Evolutionary conservation across 306 rosid species (phyloP), one percentile per base, ranked within the genome.

Genomic region (Vicia faba): DNA sequence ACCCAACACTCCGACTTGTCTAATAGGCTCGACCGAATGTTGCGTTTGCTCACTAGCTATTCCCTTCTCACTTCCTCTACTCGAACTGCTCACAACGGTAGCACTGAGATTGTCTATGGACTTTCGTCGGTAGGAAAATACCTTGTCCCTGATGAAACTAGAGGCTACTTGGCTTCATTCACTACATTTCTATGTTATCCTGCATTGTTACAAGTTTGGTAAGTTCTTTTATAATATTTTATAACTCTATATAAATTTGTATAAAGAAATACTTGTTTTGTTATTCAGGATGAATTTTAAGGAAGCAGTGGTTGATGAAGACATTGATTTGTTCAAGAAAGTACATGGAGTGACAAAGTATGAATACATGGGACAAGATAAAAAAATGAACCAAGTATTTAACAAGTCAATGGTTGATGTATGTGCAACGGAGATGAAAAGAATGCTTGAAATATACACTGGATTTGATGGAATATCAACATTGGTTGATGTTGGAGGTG

Each of bases 401-500:
- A 75, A 70, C 60, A 66, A 61, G 16, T 19, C 81, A 13, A 71
- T 75, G 78, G 29, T 56, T 0, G 69, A 66, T 8, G 9, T 50
- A 0, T 71, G 75, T n/a, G 41, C 39, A 33, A 41, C 23, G 8
- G 66, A 66, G 54, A 50, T 72, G 48, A 60, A 23, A 7, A 78
- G 60, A 50, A 43, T 78, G 4, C 51, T 80, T 7, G 84, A 75
- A 56, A 55, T 19, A 19, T 78, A 78, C 43, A 33, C 5, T 15
- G 78, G 78, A n/a, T 72, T 78, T 61, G 67, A 72, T 2, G 75
- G 80, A 53, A 40, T 70, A 31, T 65, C 75, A 25, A 43, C 69
- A 13, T 31, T 80, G 43, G 84, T 80, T 11, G 84, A 80, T 2
- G 71, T 80, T 2, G 84, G 70, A 4, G 84, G 84, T 51, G 84